Evolutionary conservation across 1,284 basidiomycete species (phyloP), one percentile per base, ranked within the genome.

Genomic region (Leccinum ponderosum): DNA sequence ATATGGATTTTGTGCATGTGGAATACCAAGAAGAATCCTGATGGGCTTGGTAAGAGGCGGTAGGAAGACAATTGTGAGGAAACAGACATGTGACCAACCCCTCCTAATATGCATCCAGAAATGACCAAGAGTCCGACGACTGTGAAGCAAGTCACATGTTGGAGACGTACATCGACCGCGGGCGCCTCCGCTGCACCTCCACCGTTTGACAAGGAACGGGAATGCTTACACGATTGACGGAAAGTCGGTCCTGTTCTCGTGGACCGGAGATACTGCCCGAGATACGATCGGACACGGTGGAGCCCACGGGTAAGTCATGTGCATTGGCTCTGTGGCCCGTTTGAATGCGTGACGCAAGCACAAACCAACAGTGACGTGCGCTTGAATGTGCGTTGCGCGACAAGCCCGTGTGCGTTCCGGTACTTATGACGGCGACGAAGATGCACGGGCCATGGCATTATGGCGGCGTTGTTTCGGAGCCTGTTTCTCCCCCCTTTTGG

Each of bases 61-160:
- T 6, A 11, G 0, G 4, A 33, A 58, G 6, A 1, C 7, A 51
- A 66, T 4, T 44, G 4, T 25, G 12, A 59, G 5, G 31, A 42
- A 55, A 55, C 69, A 42, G 12, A 73, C 72, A 75, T 68, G 66
- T 91, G 92, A 56, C 90, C 90, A 48, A 89, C 75, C 3, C 80
- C 87, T 9, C 82, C 83, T 25, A 90, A 74, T 0, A 68, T 63
- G 55, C 83, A 81, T 2, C 83, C 77, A n/a, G 73, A 66, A 7
- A 79, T 73, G 71, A 90, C 80, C 65, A 86, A 80, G n/a, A 83
- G 64, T 1, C 93, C 94, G 29, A 61, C 94, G 84, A 56, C 76
- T 85, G 29, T 39, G 53, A 37, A 27, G 37, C n/a, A 12, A 7
- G 20, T 39, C 22, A 27, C 20, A 53, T 53, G 7, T 11, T 22